Conservation (phyloP, 2,329 filamentous ascomycete species). For the Colletotrichum chrysophilum region DNA sequence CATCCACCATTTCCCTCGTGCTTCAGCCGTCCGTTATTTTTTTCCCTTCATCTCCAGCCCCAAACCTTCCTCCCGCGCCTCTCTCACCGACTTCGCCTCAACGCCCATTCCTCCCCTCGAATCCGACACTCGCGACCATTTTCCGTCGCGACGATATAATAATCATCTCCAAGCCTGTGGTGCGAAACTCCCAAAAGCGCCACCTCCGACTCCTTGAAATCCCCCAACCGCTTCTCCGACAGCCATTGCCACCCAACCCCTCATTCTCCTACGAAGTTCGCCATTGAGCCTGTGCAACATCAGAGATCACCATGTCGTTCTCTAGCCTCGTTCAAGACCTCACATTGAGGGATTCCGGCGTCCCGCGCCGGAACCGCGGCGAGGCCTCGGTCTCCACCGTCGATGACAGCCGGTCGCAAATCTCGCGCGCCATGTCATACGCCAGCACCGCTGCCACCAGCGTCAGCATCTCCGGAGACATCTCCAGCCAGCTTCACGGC, state of each 20-base stretch:
- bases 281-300: neutral
- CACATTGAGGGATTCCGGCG: conserved; percentile 60
- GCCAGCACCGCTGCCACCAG: conserved; percentile 71
- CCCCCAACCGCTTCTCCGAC: neutral
- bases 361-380: conserved; percentile 51
- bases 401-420: conserved; percentile 64
- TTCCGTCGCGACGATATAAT: neutral
- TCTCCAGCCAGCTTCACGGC: conserved; percentile 82
- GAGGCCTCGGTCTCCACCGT: conserved; percentile 58
- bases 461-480: conserved; percentile 75
- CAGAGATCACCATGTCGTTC: conserved; percentile 62
- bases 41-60: neutral
- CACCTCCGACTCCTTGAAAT: neutral
- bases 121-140: neutral
- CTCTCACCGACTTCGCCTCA: neutral
- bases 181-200: neutral
- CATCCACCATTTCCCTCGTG: neutral
- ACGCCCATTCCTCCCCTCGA: neutral
- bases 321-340: conserved; percentile 71
- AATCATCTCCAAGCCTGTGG: neutral
- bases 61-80: neutral
- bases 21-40: neutral
- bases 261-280: neutral
- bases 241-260: neutral
- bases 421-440: conserved; percentile 70